These are phyloP conservation scores for Colletotrichum truncatum DNA, from an alignment of 2,329 filamentous ascomycete species.

Conservation along the genomic window DNA sequence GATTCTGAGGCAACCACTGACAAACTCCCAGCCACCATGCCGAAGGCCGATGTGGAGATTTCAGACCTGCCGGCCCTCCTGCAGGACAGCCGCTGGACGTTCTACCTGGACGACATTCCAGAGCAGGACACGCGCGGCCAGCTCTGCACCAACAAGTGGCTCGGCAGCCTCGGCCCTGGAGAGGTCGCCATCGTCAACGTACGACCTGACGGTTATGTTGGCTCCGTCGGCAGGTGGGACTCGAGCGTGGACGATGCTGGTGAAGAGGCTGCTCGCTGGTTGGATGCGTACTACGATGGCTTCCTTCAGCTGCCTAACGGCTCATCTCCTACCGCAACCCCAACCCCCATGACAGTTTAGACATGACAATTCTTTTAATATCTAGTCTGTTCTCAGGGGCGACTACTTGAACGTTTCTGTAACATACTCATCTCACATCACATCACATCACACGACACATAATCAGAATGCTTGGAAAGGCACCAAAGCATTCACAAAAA, in stretches of 20 bases:
- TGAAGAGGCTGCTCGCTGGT: slow-evolving; percentile 61
- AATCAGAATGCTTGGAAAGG: slow-evolving; percentile 17
- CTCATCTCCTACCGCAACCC: slow-evolving; percentile 18
- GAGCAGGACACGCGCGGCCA: slow-evolving; percentile 61
- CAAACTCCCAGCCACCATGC: slow-evolving; percentile 58
- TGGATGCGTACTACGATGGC: slow-evolving; percentile 63
- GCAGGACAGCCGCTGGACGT: slow-evolving; percentile 74
- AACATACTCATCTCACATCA: slow-evolving; percentile 19
- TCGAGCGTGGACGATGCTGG: slow-evolving; percentile 60
- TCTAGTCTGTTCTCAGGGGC: slow-evolving; percentile 6
- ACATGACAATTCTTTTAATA: not conserved
- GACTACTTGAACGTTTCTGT: slow-evolving; percentile 6
- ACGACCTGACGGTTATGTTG: slow-evolving; percentile 79
- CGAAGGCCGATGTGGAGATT: slow-evolving; percentile 72
- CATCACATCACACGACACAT: slow-evolving; percentile 17
- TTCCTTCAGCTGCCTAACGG: slow-evolving; percentile 59
- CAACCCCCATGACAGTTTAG: slow-evolving; percentile 25
- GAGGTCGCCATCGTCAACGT: slow-evolving; percentile 74
- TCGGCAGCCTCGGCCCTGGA: slow-evolving; percentile 63
- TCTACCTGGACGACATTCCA: slow-evolving; percentile 75
- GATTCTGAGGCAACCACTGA: slow-evolving; percentile 1
- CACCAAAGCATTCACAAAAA: slow-evolving; percentile 4
- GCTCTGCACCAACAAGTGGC: slow-evolving; percentile 74
- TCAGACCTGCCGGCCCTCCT: slow-evolving; percentile 69
- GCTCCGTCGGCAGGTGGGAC: slow-evolving; percentile 66